Percentiles rank a stretch among this genome's conserved stretches.
These are phyloP conservation scores for Paraphaeosphaeria minitans DNA, from an alignment of 2,329 filamentous ascomycete species.

Conservation along the genomic window DNA sequence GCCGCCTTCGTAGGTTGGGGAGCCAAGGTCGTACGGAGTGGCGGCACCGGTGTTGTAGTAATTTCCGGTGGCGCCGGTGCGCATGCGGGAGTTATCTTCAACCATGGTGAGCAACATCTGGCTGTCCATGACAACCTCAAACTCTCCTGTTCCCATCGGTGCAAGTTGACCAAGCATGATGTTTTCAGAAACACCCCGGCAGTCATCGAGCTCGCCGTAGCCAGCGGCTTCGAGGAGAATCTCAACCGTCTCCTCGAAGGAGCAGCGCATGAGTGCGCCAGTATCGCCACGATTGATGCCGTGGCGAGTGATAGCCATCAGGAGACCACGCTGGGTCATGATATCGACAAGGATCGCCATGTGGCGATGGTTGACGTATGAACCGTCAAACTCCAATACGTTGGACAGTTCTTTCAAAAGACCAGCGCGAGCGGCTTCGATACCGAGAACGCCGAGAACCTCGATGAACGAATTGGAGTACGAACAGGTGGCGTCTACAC, in stretches of 20 bases:
- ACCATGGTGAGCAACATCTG: slow-evolving; percentile 96
- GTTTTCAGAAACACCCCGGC: slow-evolving; percentile 97
- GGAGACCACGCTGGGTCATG: slow-evolving; percentile 92
- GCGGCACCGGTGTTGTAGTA: slow-evolving; percentile 78
- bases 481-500: slow-evolving; percentile 83
- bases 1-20: slow-evolving; percentile 65
- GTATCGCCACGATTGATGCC: slow-evolving; percentile 98
- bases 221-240: slow-evolving; percentile 95
- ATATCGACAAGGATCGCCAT: slow-evolving; percentile 94
- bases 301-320: slow-evolving; percentile 96
- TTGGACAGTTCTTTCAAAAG: slow-evolving; percentile 87
- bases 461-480: slow-evolving; percentile 97
- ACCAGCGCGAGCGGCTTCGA: slow-evolving; percentile 88
- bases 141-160: slow-evolving; percentile 94
- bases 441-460: slow-evolving; percentile 91
- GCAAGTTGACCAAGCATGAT: slow-evolving; percentile 97
- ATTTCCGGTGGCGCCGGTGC: slow-evolving; percentile 75
- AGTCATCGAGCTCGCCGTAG: slow-evolving; percentile 94
- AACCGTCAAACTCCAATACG: slow-evolving; percentile 97
- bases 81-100: slow-evolving; percentile 78
- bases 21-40: slow-evolving; percentile 85
- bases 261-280: slow-evolving; percentile 98
- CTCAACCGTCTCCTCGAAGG: slow-evolving; percentile 98
- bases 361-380: slow-evolving; percentile 98
- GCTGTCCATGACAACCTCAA: slow-evolving; percentile 90